A percentile compares a stretch with the other conserved stretches of the same genome.
Conservation (phyloP, 2,329 filamentous ascomycete species). For the Elsinoe arachidis region DNA sequence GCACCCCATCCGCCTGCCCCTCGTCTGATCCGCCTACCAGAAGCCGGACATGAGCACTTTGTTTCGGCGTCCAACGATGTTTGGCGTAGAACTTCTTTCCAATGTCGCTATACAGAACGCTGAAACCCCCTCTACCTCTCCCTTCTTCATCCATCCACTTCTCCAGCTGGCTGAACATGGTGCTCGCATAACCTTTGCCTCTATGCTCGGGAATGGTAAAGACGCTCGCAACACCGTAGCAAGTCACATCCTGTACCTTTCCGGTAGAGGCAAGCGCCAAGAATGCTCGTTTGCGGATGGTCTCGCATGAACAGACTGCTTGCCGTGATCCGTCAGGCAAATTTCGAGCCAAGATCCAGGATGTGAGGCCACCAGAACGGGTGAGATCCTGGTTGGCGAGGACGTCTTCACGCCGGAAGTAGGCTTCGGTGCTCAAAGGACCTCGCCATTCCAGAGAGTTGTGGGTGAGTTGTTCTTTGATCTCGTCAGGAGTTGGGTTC, state of each 20-base stretch:
- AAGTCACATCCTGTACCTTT: conserved; percentile 47
- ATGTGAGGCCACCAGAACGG: conserved; percentile 46
- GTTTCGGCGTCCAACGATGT: conserved; percentile 6
- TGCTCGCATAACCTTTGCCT: conserved; percentile 65
- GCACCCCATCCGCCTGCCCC: conserved; percentile 13
- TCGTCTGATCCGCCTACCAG: conserved; percentile 30
- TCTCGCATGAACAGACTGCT: conserved; percentile 52
- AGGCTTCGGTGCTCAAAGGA: conserved; percentile 44
- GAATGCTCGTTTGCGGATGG: conserved; percentile 41
- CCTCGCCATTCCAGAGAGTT: conserved; percentile 53
- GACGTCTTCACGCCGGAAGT: conserved; percentile 49
- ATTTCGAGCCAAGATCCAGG: conserved; percentile 47
- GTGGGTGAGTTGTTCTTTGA: conserved; percentile 41
- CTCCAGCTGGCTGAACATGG: conserved; percentile 64
- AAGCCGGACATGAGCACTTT: conserved; percentile 55
- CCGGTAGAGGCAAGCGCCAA: conserved; percentile 33
- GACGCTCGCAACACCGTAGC: conserved; percentile 70
- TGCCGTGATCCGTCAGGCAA: conserved; percentile 30
- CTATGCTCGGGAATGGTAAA: conserved; percentile 60
- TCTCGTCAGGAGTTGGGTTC: conserved; percentile 47
- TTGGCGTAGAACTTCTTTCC: conserved; percentile 65
- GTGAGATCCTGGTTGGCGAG: conserved; percentile 46
- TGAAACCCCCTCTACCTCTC: conserved; percentile 49
- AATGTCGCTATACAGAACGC: conserved; percentile 79
- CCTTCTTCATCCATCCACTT: conserved; percentile 38